These are phyloP conservation scores for Tricholoma flavovirens DNA, from an alignment of 768 basidiomycete species.

Conservation along the genomic window DNA sequence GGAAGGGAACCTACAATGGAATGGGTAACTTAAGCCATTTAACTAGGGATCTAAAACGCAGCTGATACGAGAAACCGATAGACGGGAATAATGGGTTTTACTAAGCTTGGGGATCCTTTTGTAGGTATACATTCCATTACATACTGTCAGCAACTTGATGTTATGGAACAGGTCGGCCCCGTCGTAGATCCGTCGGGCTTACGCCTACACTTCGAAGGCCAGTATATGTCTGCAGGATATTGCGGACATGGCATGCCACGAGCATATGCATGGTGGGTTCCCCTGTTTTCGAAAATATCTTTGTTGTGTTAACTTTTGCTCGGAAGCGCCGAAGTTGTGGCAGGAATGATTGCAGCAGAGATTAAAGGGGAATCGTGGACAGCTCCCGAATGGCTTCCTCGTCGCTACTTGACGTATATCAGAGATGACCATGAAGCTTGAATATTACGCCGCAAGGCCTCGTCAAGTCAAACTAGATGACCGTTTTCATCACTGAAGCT, in stretches of 20 bases:
- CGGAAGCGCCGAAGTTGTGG: constrained; percentile 10
- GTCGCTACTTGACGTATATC: constrained; percentile 6
- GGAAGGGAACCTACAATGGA: constrained; percentile 61
- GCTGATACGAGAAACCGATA: constrained; percentile 21
- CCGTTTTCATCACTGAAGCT: not conserved
- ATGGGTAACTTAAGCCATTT: constrained; percentile 52
- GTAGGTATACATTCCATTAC: constrained; percentile 33
- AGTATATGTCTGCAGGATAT: constrained; percentile 51
- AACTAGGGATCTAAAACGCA: not conserved
- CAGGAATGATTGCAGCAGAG: constrained; percentile 9
- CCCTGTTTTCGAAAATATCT: too few relatives aligned
- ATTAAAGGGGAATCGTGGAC: constrained; percentile 6
- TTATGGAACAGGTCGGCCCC: constrained; percentile 40
- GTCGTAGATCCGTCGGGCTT: constrained; percentile 21
- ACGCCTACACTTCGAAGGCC: constrained; percentile 28
- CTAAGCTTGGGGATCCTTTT: constrained; percentile 55
- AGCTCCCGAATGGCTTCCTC: constrained; percentile 8
- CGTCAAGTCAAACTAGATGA: not conserved
- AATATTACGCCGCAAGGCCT: not conserved
- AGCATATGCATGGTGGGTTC: constrained; percentile 34
- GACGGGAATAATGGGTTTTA: constrained; percentile 85
- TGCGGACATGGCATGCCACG: constrained; percentile 58
- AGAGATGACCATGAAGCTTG: not conserved
- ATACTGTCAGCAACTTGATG: not conserved
- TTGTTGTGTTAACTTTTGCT: not conserved